phyloP scores from a whole-genome alignment of 441 rosid genomes.

The Adansonia madagascariensis region DNA sequence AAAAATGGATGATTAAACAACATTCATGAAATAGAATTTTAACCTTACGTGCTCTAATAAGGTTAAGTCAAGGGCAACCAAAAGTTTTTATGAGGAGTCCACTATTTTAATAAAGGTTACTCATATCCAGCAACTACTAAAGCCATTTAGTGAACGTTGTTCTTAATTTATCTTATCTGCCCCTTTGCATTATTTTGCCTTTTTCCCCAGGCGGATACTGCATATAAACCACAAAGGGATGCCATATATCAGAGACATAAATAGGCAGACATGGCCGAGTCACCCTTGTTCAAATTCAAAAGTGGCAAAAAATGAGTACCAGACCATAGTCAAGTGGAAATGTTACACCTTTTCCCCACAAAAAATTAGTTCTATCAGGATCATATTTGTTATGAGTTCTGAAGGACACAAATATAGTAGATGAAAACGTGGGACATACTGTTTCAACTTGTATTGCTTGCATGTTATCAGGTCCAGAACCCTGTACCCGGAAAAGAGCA shows the following conservation, averaged over 20 bases:
- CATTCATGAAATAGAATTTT: neutral
- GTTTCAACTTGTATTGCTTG: constrained; percentile 97
- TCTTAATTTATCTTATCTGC: neutral
- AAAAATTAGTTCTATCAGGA: constrained; percentile 22
- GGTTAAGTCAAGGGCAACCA: neutral
- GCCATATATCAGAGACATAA: neutral
- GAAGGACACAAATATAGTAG: constrained; percentile 4
- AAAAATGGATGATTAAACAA: neutral
- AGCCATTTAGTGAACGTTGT: neutral
- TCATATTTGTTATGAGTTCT: neutral
- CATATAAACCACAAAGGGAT: neutral
- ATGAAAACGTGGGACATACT: constrained; percentile 41
- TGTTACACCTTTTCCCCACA: neutral
- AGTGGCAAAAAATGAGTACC: neutral
- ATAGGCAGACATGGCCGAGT: neutral
- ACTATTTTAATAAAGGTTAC: neutral
- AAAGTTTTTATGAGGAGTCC: neutral
- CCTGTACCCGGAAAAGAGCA: constrained; percentile 89
- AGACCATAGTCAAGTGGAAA: neutral
- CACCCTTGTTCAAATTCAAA: neutral
- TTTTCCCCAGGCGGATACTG: neutral
- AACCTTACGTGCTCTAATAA: neutral
- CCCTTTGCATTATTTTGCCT: neutral
- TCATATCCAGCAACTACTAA: neutral
- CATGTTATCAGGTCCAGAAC: constrained; percentile 98